Evolutionary conservation across 345 rosid species (phyloP).

Genomic region (Heritiera littoralis): DNA sequence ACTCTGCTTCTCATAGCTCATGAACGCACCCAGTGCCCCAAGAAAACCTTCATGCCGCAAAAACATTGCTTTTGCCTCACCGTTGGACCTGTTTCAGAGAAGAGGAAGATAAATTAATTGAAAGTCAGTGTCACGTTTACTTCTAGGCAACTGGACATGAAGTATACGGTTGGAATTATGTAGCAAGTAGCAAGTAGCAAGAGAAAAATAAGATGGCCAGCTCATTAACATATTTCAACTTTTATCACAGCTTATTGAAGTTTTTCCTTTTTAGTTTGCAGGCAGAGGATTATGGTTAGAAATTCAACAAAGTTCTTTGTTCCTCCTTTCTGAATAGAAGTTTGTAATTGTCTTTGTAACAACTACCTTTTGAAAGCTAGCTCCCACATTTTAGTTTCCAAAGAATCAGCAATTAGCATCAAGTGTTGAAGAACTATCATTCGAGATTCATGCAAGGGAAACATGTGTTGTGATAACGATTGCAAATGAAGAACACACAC

Average conservation of each 20-base stretch:
- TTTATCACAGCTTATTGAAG: not conserved
- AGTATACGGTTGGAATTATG: not conserved
- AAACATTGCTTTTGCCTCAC: constrained; percentile 88
- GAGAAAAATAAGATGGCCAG: not conserved
- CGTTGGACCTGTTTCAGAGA: constrained; percentile 64
- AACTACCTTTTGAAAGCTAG: not conserved
- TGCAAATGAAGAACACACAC: not conserved
- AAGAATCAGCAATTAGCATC: not conserved
- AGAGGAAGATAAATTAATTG: not conserved
- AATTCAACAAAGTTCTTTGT: not conserved
- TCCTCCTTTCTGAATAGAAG: not conserved
- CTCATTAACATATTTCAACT: not conserved
- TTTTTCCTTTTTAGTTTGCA: not conserved
- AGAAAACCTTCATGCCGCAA: constrained; percentile 85
- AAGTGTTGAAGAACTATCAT: not conserved
- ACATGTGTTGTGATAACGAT: not conserved
- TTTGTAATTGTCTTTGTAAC: not conserved
- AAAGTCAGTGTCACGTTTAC: not conserved
- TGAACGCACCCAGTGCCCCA: constrained; percentile 81
- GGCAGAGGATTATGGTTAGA: not conserved
- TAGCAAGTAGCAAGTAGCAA: not conserved
- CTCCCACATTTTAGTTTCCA: not conserved
- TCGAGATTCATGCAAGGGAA: not conserved
- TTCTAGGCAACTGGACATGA: not conserved
- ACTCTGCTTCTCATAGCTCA: constrained; percentile 45